Base-by-base conservation (phyloP, 805 yeast genomes). In the Ascoidea asiatica region DNA sequence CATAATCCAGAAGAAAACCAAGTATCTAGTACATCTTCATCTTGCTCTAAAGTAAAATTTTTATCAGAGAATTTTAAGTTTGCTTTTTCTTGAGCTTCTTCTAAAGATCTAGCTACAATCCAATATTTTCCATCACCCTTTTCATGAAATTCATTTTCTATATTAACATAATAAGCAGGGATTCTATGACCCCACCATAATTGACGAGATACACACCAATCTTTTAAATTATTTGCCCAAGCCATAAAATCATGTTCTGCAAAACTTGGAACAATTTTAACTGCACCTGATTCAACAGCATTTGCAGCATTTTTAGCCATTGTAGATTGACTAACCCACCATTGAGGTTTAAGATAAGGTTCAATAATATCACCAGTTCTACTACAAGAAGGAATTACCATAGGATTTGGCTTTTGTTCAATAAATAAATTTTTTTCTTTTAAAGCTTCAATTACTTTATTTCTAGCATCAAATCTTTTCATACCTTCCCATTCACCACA, bases 1-100 rank as follows among this genome's bases (percentile, higher is more conserved):
- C 97, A 92, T 64, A 92, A 69, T 49, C 97, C 97, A 39, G 97
- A 83, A 7, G 97, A 88, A 67, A 92, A 92, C 98, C 98, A 92
- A 17, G 98, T 92, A 66, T 92, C 98, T 56, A 92, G 76, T 42
- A 92, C 97, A 64, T 92, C 98, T 64, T 90, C 97, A 65, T 92
- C 98, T 69, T 92, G 97, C 60, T 81, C 85, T 54, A 90, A 72
- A 33, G 82, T 76, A 61, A 79, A 85, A 49, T 72, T 78, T 57
- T 68, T 67, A 47, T 72, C 75, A 17, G 95, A 76, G 67, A 82
- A 92, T 60, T 76, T 80, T 54, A 67, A 69, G 23, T 66, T 65
- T 38, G 97, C 97, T 69, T 87, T 88, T 43, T 63, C 74, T 59
- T 75, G 70, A 35, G 98, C 98, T 66, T 92, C 97, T 53, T 75